Evolutionary conservation across 352 stramenopile genomes (phyloP).

Genomic region (Globisporangium spiculum): DNA sequence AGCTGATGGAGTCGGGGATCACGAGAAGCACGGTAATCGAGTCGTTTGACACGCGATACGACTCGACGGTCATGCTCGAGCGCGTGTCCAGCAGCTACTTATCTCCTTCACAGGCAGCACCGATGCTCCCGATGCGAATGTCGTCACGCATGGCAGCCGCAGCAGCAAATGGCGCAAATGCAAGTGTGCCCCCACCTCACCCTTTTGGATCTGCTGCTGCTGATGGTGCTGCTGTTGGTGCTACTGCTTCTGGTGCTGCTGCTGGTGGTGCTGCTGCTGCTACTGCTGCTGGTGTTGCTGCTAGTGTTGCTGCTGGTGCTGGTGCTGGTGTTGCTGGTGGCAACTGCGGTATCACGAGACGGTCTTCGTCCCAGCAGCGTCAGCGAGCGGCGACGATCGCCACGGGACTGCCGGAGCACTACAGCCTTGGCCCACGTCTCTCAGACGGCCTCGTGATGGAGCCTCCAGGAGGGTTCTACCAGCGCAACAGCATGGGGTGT

Average conservation of each 20-base stretch:
- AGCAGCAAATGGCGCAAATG: not conserved
- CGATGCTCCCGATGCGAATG: constrained; percentile 14
- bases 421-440: constrained; percentile 25
- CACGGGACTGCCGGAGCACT: constrained; percentile 26
- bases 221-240: too few species aligned
- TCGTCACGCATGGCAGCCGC: constrained; percentile 14
- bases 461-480: constrained; percentile 22
- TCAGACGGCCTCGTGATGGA: constrained; percentile 52
- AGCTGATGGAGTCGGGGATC: constrained; percentile 38
- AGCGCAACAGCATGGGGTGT: constrained; percentile 6
- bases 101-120: constrained; percentile 11
- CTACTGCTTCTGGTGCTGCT: too few species aligned
- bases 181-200: not conserved
- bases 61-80: constrained; percentile 25
- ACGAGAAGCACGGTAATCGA: constrained; percentile 54
- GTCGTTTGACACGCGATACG: constrained; percentile 36
- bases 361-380: constrained; percentile 13
- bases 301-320: not conserved
- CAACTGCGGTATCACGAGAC: constrained; percentile 1
- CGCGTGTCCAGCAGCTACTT: constrained; percentile 18
- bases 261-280: too few species aligned
- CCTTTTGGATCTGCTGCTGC: not conserved
- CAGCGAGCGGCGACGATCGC: constrained; percentile 17
- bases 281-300: not conserved
- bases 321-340: not conserved